Evolutionary conservation across 202 grass and related monocot species (phyloP).

Genomic region (Schoenoplectus triqueter): DNA sequence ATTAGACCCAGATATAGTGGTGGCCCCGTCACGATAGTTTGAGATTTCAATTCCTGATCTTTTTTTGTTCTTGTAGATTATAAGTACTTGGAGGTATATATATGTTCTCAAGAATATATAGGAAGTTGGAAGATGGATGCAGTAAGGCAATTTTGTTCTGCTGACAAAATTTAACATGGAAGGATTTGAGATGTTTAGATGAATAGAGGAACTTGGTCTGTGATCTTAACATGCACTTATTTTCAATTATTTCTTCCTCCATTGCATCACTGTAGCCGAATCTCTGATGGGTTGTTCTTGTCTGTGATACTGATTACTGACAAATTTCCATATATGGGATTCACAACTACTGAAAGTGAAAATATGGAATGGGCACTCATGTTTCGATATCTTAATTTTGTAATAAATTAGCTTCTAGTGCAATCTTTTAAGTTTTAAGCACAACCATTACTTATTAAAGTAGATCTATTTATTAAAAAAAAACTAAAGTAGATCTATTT

Average conservation of each 20-base stretch:
- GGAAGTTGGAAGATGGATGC: slow-evolving; percentile 17
- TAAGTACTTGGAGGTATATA: slow-evolving; percentile 17
- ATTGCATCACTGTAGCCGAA: background rate
- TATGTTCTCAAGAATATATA: slow-evolving; percentile 24
- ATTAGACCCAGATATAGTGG: slow-evolving; percentile 50
- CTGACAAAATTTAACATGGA: slow-evolving; percentile 33
- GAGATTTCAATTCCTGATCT: slow-evolving; percentile 34
- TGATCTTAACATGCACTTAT: background rate
- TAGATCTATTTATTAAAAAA: too few species aligned
- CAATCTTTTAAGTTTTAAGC: too few species aligned
- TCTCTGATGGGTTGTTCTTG: too few species aligned
- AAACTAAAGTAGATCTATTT: too few species aligned
- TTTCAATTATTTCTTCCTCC: background rate
- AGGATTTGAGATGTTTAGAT: slow-evolving; percentile 36
- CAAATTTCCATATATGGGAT: too few species aligned
- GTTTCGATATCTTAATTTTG: too few species aligned
- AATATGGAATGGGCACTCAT: too few species aligned
- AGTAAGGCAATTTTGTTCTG: slow-evolving; percentile 38
- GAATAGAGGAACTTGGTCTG: slow-evolving; percentile 24
- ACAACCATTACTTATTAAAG: too few species aligned
- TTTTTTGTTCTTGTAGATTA: slow-evolving; percentile 12
- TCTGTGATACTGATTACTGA: too few species aligned
- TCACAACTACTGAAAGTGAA: too few species aligned
- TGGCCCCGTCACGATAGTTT: slow-evolving; percentile 37
- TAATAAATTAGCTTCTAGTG: too few species aligned